Evolutionary conservation across 495 filamentous ascomycete species (phyloP), one percentile per base, ranked within the genome.

Genomic region (Neurospora sp.): DNA sequence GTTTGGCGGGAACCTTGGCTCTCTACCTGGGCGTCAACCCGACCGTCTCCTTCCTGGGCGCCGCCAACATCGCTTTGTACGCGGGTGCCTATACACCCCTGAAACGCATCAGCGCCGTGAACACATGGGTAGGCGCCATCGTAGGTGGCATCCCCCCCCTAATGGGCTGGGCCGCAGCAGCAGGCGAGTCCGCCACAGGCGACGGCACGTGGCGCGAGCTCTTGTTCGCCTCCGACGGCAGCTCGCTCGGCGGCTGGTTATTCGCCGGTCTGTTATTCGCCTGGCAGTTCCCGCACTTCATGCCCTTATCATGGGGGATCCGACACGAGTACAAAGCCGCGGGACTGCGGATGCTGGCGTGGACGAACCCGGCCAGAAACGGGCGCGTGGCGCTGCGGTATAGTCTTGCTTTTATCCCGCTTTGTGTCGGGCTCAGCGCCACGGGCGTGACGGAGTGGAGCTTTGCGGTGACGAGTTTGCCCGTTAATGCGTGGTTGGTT

Each of bases 211-310:
- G 92, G 91, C 85, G 87, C 31, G 94, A 97, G 72, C 89, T 98
- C 39, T 87, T 99, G 0, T 78, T 86, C 23, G 81, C 84, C 0
- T 62, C 74, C 8, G 83, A 86, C 73, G 82, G 81, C 31, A 80
- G 77, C 2, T 92, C 90, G 72, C 83, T 91, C 8, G 96, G 96
- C 3, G 96, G 95, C 1, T 99, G 96, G 96, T 81, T 98, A 8
- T 84, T 97, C 1, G 96, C 92, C 6, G 89, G 87, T 0, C 83
- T 98, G 39, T 84, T 99, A 8, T 96, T 97, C 74, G 92, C 94
- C 1, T 99, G 96, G 96, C 96, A 99, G 80, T 98, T 98, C 78
- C 93, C 96, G 14, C 96, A 99, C 80, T 99, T 99, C 85, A 98
- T 97, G 85, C 90, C 94, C 0, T 85, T 99, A 11, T 94, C 91